Evolutionary conservation across 805 yeast genomes (phyloP), one percentile per base, ranked within the genome.

Genomic region (Naumovozyma baii): DNA sequence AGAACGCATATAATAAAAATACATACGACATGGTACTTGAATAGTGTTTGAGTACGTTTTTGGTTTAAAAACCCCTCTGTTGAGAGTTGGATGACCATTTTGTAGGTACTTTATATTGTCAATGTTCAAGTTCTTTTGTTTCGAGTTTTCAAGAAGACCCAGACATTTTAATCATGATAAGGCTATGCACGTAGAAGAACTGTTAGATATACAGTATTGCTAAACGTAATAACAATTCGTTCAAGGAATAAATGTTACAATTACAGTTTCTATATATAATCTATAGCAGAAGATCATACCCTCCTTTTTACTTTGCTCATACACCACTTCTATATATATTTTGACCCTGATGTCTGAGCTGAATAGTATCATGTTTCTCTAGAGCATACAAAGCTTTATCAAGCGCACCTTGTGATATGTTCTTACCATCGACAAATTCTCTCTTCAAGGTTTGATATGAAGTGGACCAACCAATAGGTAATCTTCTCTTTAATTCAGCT

Each of bases 391-490:
- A 63, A 0, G 96, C 94, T 55, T 77, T 79, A 49, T 87, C 95
- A 47, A 90, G 67, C 0, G 95, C 90, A 38, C 75, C 74, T 38
- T 76, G 76, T 22, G 80, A 69, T 49, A 73, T 80, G 41, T 71
- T 70, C 37, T 77, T 76, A 31, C 74, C 72, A 25, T 73, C 80
- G 15, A 83, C 84, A 59, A 88, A 83, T 63, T 90, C 96, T 43
- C 81, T 75, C 51, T 84, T 73, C 41, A 92, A 70, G 3, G 95
- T 86, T 48, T 74, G 76, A 59, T 85, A 84, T 14, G 90, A 79
- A 0, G 97, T 87, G 29, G 94, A 83, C 88, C 95, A 92, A 16
- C 98, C 98, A 46, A 92, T 80, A 13, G 97, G 96, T 48, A 92
- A 70, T 61, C 97, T 77, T 62, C 92, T 78, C 61, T 86, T 78